phyloP scores from a whole-genome alignment of 257 asterid genomes.

The Linaria vulgaris region DNA sequence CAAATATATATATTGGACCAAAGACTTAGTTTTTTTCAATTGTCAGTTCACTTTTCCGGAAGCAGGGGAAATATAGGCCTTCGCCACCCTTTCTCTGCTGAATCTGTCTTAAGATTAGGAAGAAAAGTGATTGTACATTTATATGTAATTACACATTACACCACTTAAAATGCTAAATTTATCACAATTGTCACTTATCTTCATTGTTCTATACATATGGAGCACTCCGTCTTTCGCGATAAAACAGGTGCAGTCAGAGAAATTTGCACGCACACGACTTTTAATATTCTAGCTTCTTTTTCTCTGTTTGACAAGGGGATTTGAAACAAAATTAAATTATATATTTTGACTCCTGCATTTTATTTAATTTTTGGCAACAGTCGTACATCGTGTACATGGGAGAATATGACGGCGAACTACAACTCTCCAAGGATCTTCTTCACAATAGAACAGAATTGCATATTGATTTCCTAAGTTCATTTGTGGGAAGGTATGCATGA shows the following conservation, averaged over 20 bases:
- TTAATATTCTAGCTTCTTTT: too few species aligned
- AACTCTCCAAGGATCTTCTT: slow-evolving; percentile 29
- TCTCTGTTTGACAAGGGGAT: background rate
- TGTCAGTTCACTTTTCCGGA: background rate
- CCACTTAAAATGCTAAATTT: background rate
- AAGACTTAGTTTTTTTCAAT: background rate
- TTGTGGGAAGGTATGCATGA: slow-evolving; percentile 39
- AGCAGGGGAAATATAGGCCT: background rate
- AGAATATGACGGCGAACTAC: slow-evolving; percentile 40
- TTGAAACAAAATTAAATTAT: background rate
- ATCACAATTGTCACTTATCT: background rate
- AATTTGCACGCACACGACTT: too few species aligned
- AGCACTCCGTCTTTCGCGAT: background rate
- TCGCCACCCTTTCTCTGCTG: background rate
- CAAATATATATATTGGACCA: too few species aligned
- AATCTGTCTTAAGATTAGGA: too few species aligned
- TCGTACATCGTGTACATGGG: slow-evolving; percentile 50
- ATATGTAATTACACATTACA: too few species aligned
- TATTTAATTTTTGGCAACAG: slow-evolving; percentile 16
- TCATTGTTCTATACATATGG: background rate
- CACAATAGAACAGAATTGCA: slow-evolving; percentile 33
- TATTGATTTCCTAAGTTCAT: slow-evolving; percentile 35
- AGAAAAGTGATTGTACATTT: slow-evolving; percentile 1
- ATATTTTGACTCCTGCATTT: background rate
- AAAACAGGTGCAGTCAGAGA: background rate